These are phyloP conservation scores for Tilletia indica DNA, from an alignment of 1,284 basidiomycete genomes.

Conservation along the genomic window DNA sequence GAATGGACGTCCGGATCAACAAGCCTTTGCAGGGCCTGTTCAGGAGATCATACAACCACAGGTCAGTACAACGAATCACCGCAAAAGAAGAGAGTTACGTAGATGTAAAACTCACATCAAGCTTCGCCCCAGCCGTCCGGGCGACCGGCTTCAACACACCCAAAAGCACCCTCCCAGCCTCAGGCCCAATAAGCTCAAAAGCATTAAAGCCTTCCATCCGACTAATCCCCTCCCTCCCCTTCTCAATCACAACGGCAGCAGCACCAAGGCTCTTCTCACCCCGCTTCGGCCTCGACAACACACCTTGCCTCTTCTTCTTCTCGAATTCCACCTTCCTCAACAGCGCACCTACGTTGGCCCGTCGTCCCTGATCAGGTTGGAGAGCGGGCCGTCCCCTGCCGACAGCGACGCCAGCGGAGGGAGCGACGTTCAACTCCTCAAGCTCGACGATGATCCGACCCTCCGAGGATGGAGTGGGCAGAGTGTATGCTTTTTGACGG, in stretches of 20 bases:
- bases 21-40: neutral
- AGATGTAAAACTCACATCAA: constrained; percentile 11
- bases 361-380: neutral
- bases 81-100: too few species aligned
- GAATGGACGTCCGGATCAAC: neutral
- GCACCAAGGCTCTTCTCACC: too few species aligned
- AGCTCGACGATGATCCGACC: neutral
- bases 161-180: constrained; percentile 32
- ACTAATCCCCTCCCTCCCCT: too few species aligned
- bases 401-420: neutral
- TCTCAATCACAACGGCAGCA: too few species aligned
- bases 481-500: neutral
- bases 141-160: constrained; percentile 31
- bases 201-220: constrained; percentile 40
- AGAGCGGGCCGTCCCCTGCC: neutral
- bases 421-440: neutral
- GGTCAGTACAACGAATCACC: too few species aligned
- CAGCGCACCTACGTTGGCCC: neutral
- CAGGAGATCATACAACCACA: neutral
- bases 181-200: constrained; percentile 46
- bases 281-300: too few species aligned
- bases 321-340: neutral
- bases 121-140: neutral
- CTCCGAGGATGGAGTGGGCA: neutral
- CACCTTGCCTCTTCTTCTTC: constrained; percentile 31